Base-by-base conservation (phyloP, 192 early-diverging fungal species). In the Linnemannia elongata region DNA sequence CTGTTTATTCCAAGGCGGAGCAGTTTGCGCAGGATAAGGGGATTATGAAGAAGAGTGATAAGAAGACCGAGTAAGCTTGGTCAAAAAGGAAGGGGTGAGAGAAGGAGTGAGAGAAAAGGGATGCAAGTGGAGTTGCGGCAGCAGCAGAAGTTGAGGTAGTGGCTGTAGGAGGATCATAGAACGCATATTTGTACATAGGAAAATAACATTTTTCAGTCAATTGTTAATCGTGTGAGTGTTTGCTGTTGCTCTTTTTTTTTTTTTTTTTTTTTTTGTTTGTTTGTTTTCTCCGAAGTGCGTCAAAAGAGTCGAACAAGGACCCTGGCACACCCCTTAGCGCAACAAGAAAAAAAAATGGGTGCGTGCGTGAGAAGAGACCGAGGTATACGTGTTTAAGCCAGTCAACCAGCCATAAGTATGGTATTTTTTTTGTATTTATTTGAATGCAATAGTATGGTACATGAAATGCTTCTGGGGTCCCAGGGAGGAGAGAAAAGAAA, bases 1-100 rank as follows among this genome's bases (percentile, higher is more conserved):
- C 68, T 17, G 79, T 77, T 4, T 86, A 80, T 49, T 55, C 75
- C 39, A 87, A 81, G 66, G 79, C 45, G 15, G 85, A 81, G 68
- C 71, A 68, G 57, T 81, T 87, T 72, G 85, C 85, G 5, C 22
- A 81, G 41, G 72, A 75, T 3, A 87, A 87, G 69, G 85, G 85
- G 10, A 30, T 87, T 22, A 3, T 87, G 60, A 84, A 84, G 45
- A 79, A 85, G 83, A n/a, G 47, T 7, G 72, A 87, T 1, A 85
- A 60, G 41, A 86, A 86, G 71, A 74, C 57, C 1, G 84, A 86
- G 72, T 81, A 81, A 69, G 33, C 17, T 52, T 15, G 30, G n/a
- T 24, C 6, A 9, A 57, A 10, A 27, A 27, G 55, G 10, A 57
- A 15, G 7, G 30, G 6, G 55, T n/a, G 1, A 33, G 33, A 30